These are phyloP conservation scores for Cladosporium oxysporum DNA, from an alignment of 2,329 filamentous ascomycete genomes.

Conservation along the genomic window DNA sequence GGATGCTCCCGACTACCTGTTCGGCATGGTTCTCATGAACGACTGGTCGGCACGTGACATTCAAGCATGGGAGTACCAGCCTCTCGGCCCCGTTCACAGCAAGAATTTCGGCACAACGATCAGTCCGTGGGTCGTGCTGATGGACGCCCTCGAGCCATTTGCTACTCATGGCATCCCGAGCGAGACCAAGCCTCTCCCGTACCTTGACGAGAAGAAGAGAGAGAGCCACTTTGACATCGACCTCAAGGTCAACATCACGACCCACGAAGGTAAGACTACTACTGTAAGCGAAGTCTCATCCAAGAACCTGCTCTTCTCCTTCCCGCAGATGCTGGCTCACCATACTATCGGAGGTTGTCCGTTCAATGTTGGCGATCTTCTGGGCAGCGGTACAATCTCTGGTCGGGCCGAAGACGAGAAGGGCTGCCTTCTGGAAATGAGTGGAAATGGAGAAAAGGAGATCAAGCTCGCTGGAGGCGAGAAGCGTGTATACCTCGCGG, in stretches of 20 bases:
- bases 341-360: slow-evolving; percentile 76
- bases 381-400: slow-evolving; percentile 78
- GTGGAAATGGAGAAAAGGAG: slow-evolving; percentile 65
- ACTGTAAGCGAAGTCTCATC: slow-evolving; percentile 61
- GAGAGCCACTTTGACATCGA: slow-evolving; percentile 68
- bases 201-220: slow-evolving; percentile 62
- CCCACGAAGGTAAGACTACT: slow-evolving; percentile 48
- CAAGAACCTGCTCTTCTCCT: slow-evolving; percentile 75
- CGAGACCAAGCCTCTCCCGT: slow-evolving; percentile 58
- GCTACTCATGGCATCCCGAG: slow-evolving; percentile 57
- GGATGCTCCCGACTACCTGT: slow-evolving; percentile 70
- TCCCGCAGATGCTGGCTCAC: slow-evolving; percentile 80
- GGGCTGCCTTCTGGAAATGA: slow-evolving; percentile 73
- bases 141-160: slow-evolving; percentile 74
- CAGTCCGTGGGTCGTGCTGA: slow-evolving; percentile 75
- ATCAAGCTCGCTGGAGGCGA: slow-evolving; percentile 65
- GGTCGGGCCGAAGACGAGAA: slow-evolving; percentile 60
- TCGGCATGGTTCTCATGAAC: slow-evolving; percentile 80
- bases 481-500: slow-evolving; percentile 69
- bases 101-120: slow-evolving; percentile 84
- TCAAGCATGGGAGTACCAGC: slow-evolving; percentile 82
- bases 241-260: slow-evolving; percentile 63
- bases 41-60: slow-evolving; percentile 86
- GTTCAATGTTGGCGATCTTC: slow-evolving; percentile 70
- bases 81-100: slow-evolving; percentile 76